Percentiles rank a stretch among this genome's conserved stretches.
phyloP scores from a whole-genome alignment of 805 yeast species.

The Candida pini region DNA sequence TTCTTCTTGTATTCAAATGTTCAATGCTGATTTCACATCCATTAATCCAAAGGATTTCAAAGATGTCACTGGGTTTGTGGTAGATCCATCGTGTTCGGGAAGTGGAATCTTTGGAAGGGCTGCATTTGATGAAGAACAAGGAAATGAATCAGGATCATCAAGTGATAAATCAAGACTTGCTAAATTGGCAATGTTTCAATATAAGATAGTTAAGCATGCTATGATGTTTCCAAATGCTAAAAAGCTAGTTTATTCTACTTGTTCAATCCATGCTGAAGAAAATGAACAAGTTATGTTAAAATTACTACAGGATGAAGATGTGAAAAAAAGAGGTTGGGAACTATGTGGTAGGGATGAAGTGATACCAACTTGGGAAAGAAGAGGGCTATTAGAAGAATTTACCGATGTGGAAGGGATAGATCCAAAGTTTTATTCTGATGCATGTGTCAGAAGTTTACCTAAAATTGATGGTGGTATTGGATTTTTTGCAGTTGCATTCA shows the following conservation, averaged over 20 bases:
- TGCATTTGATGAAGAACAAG: constrained; percentile 52
- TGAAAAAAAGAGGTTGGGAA: constrained; percentile 69
- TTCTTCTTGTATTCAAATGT: constrained; percentile 34
- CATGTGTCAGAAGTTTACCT: constrained; percentile 82
- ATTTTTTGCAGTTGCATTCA: constrained; percentile 91
- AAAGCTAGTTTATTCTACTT: constrained; percentile 87
- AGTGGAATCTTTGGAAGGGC: constrained; percentile 96
- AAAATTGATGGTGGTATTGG: constrained; percentile 98
- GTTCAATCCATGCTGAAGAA: constrained; percentile 91
- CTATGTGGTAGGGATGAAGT: constrained; percentile 56
- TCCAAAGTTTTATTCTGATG: constrained; percentile 62
- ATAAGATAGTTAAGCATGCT: constrained; percentile 83
- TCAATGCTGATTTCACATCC: constrained; percentile 56
- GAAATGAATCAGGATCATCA: constrained; percentile 22
- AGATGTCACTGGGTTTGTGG: constrained; percentile 72
- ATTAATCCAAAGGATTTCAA: constrained; percentile 53
- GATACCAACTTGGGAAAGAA: constrained; percentile 77
- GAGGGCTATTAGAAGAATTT: constrained; percentile 76
- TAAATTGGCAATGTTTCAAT: constrained; percentile 82
- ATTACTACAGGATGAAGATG: constrained; percentile 59
- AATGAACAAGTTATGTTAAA: constrained; percentile 89
- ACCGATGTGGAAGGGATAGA: constrained; percentile 38
- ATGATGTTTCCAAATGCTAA: constrained; percentile 70
- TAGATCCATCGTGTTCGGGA: constrained; percentile 98
- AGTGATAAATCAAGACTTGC: constrained; percentile 39